Base-by-base conservation (phyloP, 2,329 filamentous ascomycete genomes). In the Nemania sp. region DNA sequence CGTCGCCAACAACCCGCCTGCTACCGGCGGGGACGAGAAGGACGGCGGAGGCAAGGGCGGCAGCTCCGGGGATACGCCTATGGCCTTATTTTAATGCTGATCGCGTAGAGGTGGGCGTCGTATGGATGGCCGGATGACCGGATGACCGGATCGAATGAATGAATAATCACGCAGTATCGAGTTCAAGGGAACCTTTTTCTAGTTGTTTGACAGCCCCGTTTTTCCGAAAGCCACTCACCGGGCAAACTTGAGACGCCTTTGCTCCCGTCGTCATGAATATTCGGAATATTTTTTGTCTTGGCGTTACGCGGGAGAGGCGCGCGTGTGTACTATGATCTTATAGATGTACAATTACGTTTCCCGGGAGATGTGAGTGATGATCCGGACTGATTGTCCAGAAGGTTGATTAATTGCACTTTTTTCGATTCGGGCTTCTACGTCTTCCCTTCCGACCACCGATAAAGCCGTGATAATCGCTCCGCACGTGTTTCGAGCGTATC, bases 1-100 rank as follows among this genome's bases (percentile, higher is more conserved):
- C 52, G 81, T 81, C 45, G 75, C 76, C 35, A 70, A 70, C 47
- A 62, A 72, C 53, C 63, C 65, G 5, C 57, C 54, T 11, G 47
- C 13, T 10, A 13, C 3, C 3, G 29, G 11, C n/a, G 62, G 54
- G 29, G 60, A 49, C 13, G 64, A 64, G 37, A 63, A 64, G 11
- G 65, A 67, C 21, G 54, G 61, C 25, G 64, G 63, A 1, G 64
- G 64, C 29, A 63, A 65, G 12, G 65, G 67, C 18, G 60, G 61
- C 40, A 63, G 57, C n/a, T 39, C 59, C n/a, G 63, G 55, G 3
- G 60, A 60, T 34, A 47, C 62, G 17, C 48, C 55, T 47, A 66
- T 63, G 51, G 56, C 63, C 34, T 63, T 64, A 2, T 67, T 64
- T 56, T 59, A 47, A 42, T 46, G 25, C 25, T 29, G n/a, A 47